Conservation (phyloP, 106 monocot species). For the Chionographis japonica region DNA sequence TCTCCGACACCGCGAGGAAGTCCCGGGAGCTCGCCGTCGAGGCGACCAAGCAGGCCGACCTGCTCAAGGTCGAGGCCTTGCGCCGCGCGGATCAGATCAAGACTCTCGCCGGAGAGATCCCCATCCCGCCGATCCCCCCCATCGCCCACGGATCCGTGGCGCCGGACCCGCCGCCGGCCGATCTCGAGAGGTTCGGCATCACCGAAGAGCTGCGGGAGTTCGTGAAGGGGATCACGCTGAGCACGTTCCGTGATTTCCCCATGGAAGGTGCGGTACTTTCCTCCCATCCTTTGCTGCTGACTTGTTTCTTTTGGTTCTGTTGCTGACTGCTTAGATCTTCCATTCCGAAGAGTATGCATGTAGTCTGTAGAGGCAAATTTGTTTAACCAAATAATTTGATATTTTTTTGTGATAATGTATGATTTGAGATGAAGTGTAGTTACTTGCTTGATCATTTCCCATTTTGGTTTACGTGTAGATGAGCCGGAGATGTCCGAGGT, state of each 20-base stretch:
- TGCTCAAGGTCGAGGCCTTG: slow-evolving; percentile 43
- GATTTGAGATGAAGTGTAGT: not conserved
- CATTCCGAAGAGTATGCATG: not conserved
- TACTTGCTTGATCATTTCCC: not conserved
- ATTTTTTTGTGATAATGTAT: not conserved
- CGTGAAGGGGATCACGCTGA: slow-evolving; percentile 76
- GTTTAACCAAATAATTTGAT: not conserved
- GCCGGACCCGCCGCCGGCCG: slow-evolving; percentile 7
- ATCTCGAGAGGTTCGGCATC: slow-evolving; percentile 74
- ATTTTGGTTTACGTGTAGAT: slow-evolving; percentile 29
- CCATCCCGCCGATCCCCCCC: slow-evolving; percentile 23
- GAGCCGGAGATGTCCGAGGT: slow-evolving; percentile 65
- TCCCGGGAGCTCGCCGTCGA: slow-evolving; percentile 73
- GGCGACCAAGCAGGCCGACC: slow-evolving; percentile 67
- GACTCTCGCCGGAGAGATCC: slow-evolving; percentile 72
- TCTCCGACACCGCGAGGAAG: slow-evolving; percentile 61
- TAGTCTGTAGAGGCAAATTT: not conserved
- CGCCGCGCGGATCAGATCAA: slow-evolving; percentile 80
- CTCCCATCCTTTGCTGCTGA: not conserved
- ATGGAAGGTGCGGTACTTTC: slow-evolving; percentile 55
- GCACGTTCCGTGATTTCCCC: slow-evolving; percentile 88
- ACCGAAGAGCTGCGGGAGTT: slow-evolving; percentile 93
- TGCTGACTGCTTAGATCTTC: not conserved
- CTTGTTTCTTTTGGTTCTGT: not conserved
- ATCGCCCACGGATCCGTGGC: not conserved